Evolutionary conservation across 306 rosid species (phyloP).

Genomic region (Gastrolobium bilobum): DNA sequence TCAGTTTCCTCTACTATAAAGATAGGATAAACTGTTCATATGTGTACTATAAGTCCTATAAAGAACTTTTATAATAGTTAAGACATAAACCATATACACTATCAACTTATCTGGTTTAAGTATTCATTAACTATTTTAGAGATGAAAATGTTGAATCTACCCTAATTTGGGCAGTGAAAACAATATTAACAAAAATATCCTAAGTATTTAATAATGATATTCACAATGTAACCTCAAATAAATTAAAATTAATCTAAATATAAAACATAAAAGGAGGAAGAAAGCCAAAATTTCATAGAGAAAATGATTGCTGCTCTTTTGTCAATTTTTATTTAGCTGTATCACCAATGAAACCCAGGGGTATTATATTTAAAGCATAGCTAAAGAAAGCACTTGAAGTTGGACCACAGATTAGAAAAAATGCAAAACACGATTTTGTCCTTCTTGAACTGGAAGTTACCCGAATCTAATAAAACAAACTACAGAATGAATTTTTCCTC

Average conservation of each 20-base stretch:
- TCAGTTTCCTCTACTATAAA: not conserved
- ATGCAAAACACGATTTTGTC: not conserved
- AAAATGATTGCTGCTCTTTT: not conserved
- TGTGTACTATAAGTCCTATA: not conserved
- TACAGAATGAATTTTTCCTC: constrained; percentile 13
- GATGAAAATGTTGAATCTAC: not conserved
- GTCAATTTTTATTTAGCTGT: not conserved
- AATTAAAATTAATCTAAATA: constrained; percentile 15
- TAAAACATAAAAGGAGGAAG: constrained; percentile 38
- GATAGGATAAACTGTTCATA: constrained; percentile 26
- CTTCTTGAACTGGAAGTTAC: constrained; percentile 14
- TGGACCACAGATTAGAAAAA: not conserved
- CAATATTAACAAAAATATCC: constrained; percentile 15
- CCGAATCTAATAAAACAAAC: not conserved
- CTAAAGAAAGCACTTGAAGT: constrained; percentile 26
- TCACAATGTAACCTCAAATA: constrained; percentile 31
- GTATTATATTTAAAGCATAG: not conserved
- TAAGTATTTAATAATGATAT: constrained; percentile 12
- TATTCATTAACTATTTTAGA: constrained; percentile 9
- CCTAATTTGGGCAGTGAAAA: not conserved
- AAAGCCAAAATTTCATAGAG: constrained; percentile 16
- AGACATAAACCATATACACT: constrained; percentile 11
- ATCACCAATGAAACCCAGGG: constrained; percentile 27
- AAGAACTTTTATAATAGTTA: not conserved
- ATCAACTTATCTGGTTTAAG: constrained; percentile 10